Evolutionary conservation across 108 stramenopile species (phyloP).

Genomic region (Conticribra guillardii): DNA sequence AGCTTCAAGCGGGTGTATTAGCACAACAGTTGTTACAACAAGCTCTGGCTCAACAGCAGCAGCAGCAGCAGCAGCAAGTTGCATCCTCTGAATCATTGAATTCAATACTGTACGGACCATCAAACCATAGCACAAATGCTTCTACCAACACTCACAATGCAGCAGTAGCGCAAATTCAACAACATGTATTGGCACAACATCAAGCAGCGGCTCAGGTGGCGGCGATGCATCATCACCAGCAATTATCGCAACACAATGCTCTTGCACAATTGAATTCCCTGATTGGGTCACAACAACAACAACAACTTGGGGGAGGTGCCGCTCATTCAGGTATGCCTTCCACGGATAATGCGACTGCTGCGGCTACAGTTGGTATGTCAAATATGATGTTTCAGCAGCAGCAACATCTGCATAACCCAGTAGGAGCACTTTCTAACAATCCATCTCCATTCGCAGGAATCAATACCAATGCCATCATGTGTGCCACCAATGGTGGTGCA

Average conservation of each 20-base stretch:
- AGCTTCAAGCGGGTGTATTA: not conserved
- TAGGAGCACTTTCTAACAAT: not conserved
- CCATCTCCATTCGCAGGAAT: not conserved
- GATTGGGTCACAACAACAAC: not conserved
- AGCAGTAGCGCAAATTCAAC: conserved; percentile 8
- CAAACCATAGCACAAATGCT: not conserved
- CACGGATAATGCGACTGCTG: too few relatives aligned
- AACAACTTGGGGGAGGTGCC: not conserved
- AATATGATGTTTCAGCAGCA: not conserved
- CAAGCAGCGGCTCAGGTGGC: conserved; percentile 4
- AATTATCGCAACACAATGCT: not conserved
- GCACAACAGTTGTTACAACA: not conserved
- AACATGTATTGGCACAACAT: conserved; percentile 13
- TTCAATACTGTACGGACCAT: not conserved
- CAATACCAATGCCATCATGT: not conserved
- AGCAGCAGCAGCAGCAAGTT: conserved; percentile 16
- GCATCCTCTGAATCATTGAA: not conserved
- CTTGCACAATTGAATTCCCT: not conserved
- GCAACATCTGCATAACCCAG: not conserved
- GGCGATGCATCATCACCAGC: not conserved
- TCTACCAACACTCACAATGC: not conserved
- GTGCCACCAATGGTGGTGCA: too few relatives aligned
- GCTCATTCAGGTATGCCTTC: not conserved
- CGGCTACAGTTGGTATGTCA: too few relatives aligned
- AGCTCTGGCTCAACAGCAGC: not conserved